These are phyloP conservation scores for Polytrichum formosum DNA, from an alignment of 225 moss, liverwort and hornwort genomes.

Conservation along the genomic window DNA sequence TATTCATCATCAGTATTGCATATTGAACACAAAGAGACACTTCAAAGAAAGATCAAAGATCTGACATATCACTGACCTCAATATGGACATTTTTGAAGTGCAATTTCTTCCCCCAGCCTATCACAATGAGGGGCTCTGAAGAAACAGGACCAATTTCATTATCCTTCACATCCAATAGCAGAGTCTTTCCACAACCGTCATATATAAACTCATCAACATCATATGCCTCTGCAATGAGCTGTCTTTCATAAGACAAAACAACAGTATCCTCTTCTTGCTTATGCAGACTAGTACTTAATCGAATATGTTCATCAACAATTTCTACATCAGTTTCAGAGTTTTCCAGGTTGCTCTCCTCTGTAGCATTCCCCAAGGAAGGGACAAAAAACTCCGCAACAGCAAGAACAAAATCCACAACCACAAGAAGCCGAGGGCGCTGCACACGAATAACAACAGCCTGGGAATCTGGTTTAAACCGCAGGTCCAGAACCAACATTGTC, in stretches of 20 bases:
- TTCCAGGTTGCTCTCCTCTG: constrained; percentile 62
- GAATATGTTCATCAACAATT: constrained; percentile 59
- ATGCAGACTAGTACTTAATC: constrained; percentile 52
- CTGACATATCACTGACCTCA: constrained; percentile 41
- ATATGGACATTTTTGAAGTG: constrained; percentile 80
- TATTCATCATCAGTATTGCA: no score
- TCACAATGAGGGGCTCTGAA: constrained; percentile 74
- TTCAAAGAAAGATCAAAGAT: no score
- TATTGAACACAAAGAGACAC: no score
- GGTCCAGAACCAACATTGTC: constrained; percentile 95
- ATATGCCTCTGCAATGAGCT: constrained; percentile 77
- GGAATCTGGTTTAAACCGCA: constrained; percentile 77
- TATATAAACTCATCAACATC: constrained; percentile 87
- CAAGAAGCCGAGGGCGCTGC: constrained; percentile 90
- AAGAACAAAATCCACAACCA: constrained; percentile 90
- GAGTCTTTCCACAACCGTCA: constrained; percentile 82
- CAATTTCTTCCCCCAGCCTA: constrained; percentile 78
- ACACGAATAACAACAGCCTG: constrained; percentile 88
- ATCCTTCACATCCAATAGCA: constrained; percentile 66
- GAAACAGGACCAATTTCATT: constrained; percentile 22
- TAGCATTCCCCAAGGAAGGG: constrained; percentile 74
- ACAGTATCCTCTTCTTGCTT: constrained; percentile 62
- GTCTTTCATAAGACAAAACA: constrained; percentile 57
- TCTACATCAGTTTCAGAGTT: constrained; percentile 51
- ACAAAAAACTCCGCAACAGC: constrained; percentile 90